Percentiles rank a stretch among this genome's conserved stretches.
Evolutionary conservation across 768 basidiomycete genomes (phyloP).

Genomic region (Boletellus emodensis): DNA sequence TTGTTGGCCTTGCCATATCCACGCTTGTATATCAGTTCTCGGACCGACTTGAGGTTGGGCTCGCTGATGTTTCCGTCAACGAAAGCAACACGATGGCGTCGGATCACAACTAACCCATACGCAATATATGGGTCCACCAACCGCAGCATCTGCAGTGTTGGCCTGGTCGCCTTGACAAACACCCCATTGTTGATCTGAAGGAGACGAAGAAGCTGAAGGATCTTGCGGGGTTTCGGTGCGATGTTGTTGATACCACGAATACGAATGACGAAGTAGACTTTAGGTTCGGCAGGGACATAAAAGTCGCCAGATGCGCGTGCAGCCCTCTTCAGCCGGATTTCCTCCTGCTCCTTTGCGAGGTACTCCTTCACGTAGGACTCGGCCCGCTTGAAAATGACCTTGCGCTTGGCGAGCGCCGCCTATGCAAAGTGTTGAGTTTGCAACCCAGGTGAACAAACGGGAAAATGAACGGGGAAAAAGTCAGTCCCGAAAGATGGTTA

Average conservation of each 20-base stretch:
- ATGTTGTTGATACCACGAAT: constrained; percentile 99
- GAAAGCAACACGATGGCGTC: not conserved
- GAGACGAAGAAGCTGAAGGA: constrained; percentile 95
- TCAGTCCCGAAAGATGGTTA: constrained; percentile 86
- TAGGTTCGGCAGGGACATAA: constrained; percentile 95
- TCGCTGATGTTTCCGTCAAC: constrained; percentile 49
- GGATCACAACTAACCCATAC: constrained; percentile 66
- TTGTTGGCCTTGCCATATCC: constrained; percentile 98
- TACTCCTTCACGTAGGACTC: constrained; percentile 99
- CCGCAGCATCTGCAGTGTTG: constrained; percentile 97
- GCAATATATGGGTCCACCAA: constrained; percentile 96
- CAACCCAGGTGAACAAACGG: constrained; percentile 2
- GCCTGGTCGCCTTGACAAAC: constrained; percentile 94
- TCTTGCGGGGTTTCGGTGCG: constrained; percentile 99
- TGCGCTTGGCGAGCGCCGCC: constrained; percentile 89
- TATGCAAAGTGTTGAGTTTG: constrained; percentile 32
- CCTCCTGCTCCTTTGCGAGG: constrained; percentile 86
- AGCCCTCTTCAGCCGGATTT: constrained; percentile 90
- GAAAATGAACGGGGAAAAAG: constrained; percentile 2
- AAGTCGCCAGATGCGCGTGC: constrained; percentile 92
- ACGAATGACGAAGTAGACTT: constrained; percentile 96
- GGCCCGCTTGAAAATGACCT: constrained; percentile 98
- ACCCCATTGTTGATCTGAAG: constrained; percentile 99
- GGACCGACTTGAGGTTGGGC: constrained; percentile 94
- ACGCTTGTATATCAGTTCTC: constrained; percentile 98